A percentile compares a stretch with the other conserved stretches of the same genome.
Conservation (phyloP, 768 basidiomycete genomes). For the Holtermanniella nyarrowii region DNA sequence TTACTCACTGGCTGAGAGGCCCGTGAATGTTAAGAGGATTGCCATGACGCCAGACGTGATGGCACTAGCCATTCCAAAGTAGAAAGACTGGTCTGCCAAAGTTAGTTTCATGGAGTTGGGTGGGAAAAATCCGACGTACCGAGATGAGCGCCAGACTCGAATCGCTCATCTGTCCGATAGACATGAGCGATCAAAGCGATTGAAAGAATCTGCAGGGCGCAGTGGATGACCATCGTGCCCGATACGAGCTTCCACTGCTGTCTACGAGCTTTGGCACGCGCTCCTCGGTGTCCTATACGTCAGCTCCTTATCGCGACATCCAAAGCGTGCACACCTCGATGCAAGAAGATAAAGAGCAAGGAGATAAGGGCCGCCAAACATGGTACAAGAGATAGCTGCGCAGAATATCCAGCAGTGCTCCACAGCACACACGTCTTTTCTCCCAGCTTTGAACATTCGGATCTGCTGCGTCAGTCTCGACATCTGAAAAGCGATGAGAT, state of each 20-base stretch:
- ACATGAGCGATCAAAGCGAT: constrained; percentile 35
- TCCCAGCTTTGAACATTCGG: constrained; percentile 36
- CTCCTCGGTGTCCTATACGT: constrained; percentile 22
- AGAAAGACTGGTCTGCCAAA: constrained; percentile 24
- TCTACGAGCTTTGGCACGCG: constrained; percentile 29
- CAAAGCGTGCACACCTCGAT: constrained; percentile 22
- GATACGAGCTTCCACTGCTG: constrained; percentile 39
- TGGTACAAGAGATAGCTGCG: constrained; percentile 37
- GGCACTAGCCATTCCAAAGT: constrained; percentile 33
- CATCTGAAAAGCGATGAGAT: background rate
- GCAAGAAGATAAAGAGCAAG: constrained; percentile 36
- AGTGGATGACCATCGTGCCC: constrained; percentile 36
- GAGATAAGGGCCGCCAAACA: constrained; percentile 30
- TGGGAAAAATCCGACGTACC: constrained; percentile 10
- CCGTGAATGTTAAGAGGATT: constrained; percentile 31
- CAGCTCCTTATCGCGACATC: background rate
- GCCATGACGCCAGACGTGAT: constrained; percentile 26
- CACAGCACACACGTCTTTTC: constrained; percentile 36
- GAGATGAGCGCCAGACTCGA: constrained; percentile 25
- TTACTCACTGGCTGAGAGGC: constrained; percentile 33
- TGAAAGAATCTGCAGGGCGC: constrained; percentile 28
- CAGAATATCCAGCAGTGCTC: constrained; percentile 34
- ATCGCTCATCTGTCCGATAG: constrained; percentile 35
- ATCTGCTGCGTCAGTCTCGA: constrained; percentile 10
- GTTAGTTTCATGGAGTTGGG: background rate